Base-by-base conservation (phyloP, 2,329 filamentous ascomycete genomes). In the Stemphylium vesicarium region DNA sequence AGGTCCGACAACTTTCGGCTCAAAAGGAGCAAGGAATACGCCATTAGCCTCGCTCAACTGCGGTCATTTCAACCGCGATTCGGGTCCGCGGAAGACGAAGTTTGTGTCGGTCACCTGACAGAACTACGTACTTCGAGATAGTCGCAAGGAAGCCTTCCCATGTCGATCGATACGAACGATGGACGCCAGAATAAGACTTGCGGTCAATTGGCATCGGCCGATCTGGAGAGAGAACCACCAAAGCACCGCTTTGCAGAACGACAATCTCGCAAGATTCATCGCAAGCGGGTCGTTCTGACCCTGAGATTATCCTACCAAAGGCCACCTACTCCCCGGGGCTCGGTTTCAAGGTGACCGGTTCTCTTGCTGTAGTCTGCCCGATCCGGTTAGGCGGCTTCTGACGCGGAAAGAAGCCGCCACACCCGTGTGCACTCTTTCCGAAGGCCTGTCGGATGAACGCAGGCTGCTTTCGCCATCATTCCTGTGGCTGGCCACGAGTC, bases 401-500 rank as follows among this genome's bases (percentile, higher is more conserved):
- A 24, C 31, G 57, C 64, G 64, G 64, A 68, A 64, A 33, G 49
- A 49, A 16, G 55, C 56, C 60, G 50, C 56, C 53, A 29, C 48
- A 43, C 43, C 46, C 22, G 33, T 36, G 42, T 26, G 42, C 16
- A 15, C 37, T 24, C 39, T 53, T 52, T 58, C 63, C 60, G 67
- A 61, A 37, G 37, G 49, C 39, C 45, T 57, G 37, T 67, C 68
- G 67, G 68, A 67, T 65, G 66, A 70, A 56, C 65, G 68, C 67
- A 69, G 37, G 33, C 45, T 45, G 54, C 26, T 44, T n/a, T n/a
- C 29, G 49, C 52, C 52, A 36, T 48, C 29, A 31, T 16, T 39
- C 18, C 43, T 38, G 40, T 10, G 24, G 48, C 7, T 43, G 37
- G 18, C 22, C 48, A 42, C 50, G 44, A 29, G 50, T 68, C 65